Percentiles rank a stretch among this genome's conserved stretches.
Evolutionary conservation across 2,329 filamentous ascomycete genomes (phyloP).

Genomic region (Colletotrichum musae): DNA sequence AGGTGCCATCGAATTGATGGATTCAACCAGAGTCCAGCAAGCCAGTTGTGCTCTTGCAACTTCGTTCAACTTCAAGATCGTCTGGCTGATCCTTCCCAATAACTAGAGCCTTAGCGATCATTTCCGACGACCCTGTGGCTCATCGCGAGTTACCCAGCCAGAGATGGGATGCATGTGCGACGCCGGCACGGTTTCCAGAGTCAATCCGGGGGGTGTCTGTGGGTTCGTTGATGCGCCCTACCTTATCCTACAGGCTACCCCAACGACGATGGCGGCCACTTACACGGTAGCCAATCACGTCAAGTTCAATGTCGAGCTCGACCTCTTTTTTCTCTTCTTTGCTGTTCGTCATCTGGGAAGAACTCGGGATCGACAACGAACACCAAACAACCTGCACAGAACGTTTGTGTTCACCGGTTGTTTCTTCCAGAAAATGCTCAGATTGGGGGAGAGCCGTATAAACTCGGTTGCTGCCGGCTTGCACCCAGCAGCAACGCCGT

Average conservation of each 20-base stretch:
- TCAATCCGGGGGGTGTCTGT: conserved; percentile 32
- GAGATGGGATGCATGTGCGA: conserved; percentile 39
- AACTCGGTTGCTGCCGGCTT: conserved; percentile 10
- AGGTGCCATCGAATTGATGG: no score
- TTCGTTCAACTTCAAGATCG: no score
- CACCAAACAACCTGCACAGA: no score
- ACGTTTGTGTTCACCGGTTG: no score
- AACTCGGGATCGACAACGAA: not conserved
- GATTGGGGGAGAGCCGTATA: not conserved
- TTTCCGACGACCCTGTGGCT: not conserved
- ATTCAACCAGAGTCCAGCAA: no score
- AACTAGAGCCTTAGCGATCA: no score
- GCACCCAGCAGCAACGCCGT: not conserved
- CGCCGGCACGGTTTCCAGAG: conserved; percentile 39
- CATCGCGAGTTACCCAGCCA: not conserved
- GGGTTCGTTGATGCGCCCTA: conserved; percentile 17
- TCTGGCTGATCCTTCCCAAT: no score
- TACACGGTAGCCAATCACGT: conserved; percentile 10
- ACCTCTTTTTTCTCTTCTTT: not conserved
- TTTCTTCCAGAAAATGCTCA: not conserved
- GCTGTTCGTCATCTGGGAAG: not conserved
- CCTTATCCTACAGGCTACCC: not conserved
- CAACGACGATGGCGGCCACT: not conserved
- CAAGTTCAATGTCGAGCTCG: not conserved
- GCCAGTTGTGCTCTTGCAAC: no score